phyloP scores from a whole-genome alignment of 129 eudicot genomes.

The Chrysanthemum makinoi region DNA sequence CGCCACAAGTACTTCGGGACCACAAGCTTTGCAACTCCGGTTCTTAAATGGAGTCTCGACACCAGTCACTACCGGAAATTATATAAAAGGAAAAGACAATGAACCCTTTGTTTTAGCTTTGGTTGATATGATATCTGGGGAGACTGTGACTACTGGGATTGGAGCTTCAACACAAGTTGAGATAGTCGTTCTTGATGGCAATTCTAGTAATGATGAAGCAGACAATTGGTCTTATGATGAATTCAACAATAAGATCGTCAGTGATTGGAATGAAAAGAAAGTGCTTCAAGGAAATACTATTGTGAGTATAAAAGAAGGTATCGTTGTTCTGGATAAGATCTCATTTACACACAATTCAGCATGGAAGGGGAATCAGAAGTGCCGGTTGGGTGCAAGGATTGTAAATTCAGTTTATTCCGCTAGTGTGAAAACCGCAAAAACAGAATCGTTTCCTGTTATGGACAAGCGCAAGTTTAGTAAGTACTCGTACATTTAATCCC shows the following conservation, averaged over 20 bases:
- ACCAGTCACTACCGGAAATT: slow-evolving; percentile 47
- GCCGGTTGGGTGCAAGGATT: slow-evolving; percentile 53
- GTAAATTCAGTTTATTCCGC: slow-evolving; percentile 22
- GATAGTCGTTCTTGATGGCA: slow-evolving; percentile 52
- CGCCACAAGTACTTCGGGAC: slow-evolving; percentile 20
- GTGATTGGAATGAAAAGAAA: slow-evolving; percentile 39
- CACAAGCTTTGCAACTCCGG: slow-evolving; percentile 40
- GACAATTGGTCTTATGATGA: slow-evolving; percentile 35
- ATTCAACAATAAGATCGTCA: slow-evolving; percentile 40
- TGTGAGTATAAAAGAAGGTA: slow-evolving; percentile 48
- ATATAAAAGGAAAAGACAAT: slow-evolving; percentile 49
- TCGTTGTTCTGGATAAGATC: slow-evolving; percentile 30
- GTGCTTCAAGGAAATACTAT: slow-evolving; percentile 39
- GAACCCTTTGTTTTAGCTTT: slow-evolving; percentile 39
- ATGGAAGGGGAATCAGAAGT: slow-evolving; percentile 41
- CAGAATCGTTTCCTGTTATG: slow-evolving; percentile 49
- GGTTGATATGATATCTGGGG: slow-evolving; percentile 37
- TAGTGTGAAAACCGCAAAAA: slow-evolving; percentile 50
- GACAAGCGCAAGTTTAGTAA: slow-evolving; percentile 54
- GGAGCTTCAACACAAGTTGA: slow-evolving; percentile 50
- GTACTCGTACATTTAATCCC: slow-evolving; percentile 10
- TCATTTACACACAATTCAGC: slow-evolving; percentile 44
- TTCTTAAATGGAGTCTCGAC: slow-evolving; percentile 45
- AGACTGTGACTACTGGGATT: slow-evolving; percentile 37
- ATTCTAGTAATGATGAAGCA: slow-evolving; percentile 29